These are phyloP conservation scores for Ajuga reptans DNA, from an alignment of 305 asterid species.

Conservation along the genomic window DNA sequence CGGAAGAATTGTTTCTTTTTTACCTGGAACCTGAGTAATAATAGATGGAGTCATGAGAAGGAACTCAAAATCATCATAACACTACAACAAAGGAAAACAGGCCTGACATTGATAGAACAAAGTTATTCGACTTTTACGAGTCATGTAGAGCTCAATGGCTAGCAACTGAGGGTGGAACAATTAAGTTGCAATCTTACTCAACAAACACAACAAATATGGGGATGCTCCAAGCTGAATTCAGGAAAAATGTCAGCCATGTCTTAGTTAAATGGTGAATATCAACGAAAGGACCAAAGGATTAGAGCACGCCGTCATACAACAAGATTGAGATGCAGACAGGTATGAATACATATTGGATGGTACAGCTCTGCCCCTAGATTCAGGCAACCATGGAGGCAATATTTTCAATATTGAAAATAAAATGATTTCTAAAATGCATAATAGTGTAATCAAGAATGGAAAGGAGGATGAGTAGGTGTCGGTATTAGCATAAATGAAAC, in stretches of 20 bases:
- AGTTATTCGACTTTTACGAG: constrained; percentile 2
- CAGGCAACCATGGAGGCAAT: too few species aligned
- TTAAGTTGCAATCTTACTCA: not conserved
- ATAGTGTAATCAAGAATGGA: not conserved
- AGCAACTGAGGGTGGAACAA: not conserved
- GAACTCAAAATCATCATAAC: constrained; percentile 22
- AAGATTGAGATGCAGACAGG: not conserved
- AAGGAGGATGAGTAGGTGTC: not conserved
- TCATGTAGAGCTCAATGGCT: not conserved
- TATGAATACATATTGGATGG: not conserved
- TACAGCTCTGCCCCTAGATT: not conserved
- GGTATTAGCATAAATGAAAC: not conserved
- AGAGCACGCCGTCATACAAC: not conserved
- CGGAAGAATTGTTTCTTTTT: constrained; percentile 90
- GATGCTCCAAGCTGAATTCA: not conserved
- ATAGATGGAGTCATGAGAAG: constrained; percentile 20
- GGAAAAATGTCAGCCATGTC: not conserved
- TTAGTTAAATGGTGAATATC: not conserved
- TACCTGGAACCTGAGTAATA: constrained; percentile 75
- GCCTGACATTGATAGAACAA: not conserved
- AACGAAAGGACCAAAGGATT: not conserved
- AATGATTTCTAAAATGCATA: not conserved
- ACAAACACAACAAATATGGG: not conserved
- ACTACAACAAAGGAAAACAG: not conserved
- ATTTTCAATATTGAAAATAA: not conserved